These are phyloP conservation scores for Rhynchospora breviuscula DNA, from an alignment of 176 grass and related monocot genomes.

Conservation along the genomic window DNA sequence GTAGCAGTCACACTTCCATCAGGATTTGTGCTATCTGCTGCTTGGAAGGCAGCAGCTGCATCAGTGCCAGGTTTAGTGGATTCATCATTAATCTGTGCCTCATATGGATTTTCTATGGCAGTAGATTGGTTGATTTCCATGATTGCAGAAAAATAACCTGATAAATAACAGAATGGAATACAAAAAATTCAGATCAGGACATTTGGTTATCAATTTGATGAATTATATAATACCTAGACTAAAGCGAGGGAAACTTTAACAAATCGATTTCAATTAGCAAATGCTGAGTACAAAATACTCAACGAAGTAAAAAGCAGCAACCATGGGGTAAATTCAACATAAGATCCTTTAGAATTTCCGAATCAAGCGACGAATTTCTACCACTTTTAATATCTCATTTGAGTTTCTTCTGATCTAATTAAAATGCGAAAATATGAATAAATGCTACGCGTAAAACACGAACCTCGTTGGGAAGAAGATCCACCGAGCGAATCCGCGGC, in stretches of 20 bases:
- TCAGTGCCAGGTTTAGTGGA: background rate
- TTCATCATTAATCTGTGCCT: conserved; percentile 7
- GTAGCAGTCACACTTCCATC: conserved; percentile 28
- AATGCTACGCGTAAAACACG: too few species aligned
- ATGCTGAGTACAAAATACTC: too few species aligned
- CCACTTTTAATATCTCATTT: too few species aligned
- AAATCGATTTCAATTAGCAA: background rate
- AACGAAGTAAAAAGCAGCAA: too few species aligned
- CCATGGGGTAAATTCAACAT: too few species aligned
- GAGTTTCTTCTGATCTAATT: too few species aligned
- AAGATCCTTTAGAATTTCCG: too few species aligned
- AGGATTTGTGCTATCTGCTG: background rate
- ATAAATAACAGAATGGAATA: background rate
- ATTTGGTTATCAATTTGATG: background rate
- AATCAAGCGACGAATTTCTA: too few species aligned
- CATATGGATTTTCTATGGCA: conserved; percentile 21
- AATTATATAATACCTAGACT: background rate
- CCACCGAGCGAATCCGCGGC: too few species aligned
- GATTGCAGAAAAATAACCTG: background rate
- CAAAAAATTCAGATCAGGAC: background rate
- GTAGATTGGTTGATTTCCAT: conserved; percentile 56
- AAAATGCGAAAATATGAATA: too few species aligned
- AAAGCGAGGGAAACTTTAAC: background rate
- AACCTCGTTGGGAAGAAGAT: too few species aligned
- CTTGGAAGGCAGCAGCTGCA: conserved; percentile 10